A percentile compares a stretch with the other conserved stretches of the same genome.
Conservation (phyloP, 2,329 filamentous ascomycete species). For the Coleophoma eucalyptorum region DNA sequence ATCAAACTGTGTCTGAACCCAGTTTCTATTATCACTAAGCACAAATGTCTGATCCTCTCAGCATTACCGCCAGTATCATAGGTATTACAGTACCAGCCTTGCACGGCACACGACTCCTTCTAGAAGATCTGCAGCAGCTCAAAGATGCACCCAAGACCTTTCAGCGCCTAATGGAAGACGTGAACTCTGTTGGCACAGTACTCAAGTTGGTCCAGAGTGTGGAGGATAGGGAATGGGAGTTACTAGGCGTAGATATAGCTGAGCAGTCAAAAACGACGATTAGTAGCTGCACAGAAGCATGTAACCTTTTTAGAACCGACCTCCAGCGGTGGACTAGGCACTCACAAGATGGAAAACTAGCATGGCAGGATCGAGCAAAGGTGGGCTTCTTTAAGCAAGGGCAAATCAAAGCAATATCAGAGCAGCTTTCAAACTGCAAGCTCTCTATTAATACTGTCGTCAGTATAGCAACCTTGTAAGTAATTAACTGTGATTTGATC, state of each 20-base stretch:
- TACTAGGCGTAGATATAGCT: conserved; percentile 24
- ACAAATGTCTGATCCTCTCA: conserved; percentile 24
- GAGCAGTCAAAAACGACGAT: conserved; percentile 25
- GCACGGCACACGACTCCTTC: conserved; percentile 25
- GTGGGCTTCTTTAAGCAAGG: conserved; percentile 31
- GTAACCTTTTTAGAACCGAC: conserved; percentile 24
- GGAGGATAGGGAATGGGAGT: conserved; percentile 27
- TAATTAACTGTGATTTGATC: not conserved
- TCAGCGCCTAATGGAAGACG: conserved; percentile 24
- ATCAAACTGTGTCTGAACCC: conserved; percentile 2
- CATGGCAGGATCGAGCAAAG: conserved; percentile 27
- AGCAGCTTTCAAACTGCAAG: conserved; percentile 30
- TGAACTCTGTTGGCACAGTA: conserved; percentile 22
- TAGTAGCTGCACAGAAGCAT: conserved; percentile 24
- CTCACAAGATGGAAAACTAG: conserved; percentile 25
- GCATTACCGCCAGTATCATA: conserved; percentile 25
- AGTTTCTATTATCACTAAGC: conserved; percentile 8
- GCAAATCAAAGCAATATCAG: conserved; percentile 28
- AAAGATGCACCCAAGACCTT: conserved; percentile 28
- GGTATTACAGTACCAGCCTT: conserved; percentile 26
- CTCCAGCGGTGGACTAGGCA: conserved; percentile 29
- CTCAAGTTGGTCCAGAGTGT: conserved; percentile 25
- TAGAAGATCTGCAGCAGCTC: conserved; percentile 27
- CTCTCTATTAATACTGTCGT: conserved; percentile 25
- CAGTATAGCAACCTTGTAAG: conserved; percentile 27